Conservation (phyloP, 1,284 basidiomycete species). For the Tilletia horrida region DNA sequence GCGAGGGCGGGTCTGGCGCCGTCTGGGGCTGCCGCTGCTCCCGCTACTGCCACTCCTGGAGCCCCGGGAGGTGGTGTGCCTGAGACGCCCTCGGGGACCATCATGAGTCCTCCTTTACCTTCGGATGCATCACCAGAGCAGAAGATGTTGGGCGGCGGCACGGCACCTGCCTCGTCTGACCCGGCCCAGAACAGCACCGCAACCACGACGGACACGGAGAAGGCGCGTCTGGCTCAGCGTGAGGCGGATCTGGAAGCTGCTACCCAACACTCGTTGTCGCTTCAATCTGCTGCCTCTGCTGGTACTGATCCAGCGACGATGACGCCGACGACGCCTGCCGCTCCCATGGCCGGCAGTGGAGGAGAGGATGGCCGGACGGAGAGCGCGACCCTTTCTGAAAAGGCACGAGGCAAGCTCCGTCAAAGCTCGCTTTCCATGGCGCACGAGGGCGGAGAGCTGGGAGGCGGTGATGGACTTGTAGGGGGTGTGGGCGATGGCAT, state of each 20-base stretch:
- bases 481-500: background rate
- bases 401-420: conserved; percentile 17
- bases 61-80: background rate
- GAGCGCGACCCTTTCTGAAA: background rate
- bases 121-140: conserved; percentile 9
- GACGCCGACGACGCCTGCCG: too few species aligned
- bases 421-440: conserved; percentile 6
- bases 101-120: background rate
- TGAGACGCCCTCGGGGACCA: background rate
- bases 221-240: conserved; percentile 13
- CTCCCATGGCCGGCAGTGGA: too few species aligned
- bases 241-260: conserved; percentile 12
- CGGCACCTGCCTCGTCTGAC: background rate
- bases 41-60: background rate
- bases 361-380: background rate
- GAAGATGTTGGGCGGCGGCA: background rate
- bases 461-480: background rate
- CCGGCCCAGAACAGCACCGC: too few species aligned
- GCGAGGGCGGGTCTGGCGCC: conserved; percentile 16
- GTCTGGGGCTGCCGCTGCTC: background rate
- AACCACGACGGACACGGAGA: conserved; percentile 1
- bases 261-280: background rate
- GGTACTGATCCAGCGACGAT: background rate
- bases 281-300: background rate
- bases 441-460: background rate